phyloP scores from a whole-genome alignment of 345 rosid species.

The Murraya paniculata region DNA sequence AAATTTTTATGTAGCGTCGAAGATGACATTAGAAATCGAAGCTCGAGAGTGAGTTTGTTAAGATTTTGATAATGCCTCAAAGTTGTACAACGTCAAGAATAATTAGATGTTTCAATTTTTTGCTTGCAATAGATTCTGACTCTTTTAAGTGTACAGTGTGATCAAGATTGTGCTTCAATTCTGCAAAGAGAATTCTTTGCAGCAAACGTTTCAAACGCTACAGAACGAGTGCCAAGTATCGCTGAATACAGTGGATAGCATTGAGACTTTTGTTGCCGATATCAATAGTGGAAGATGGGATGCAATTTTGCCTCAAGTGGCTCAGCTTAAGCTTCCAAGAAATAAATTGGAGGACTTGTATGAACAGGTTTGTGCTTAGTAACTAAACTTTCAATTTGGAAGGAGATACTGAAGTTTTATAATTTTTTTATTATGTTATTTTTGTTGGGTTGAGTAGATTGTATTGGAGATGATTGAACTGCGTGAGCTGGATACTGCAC shows the following conservation, averaged over 20 bases:
- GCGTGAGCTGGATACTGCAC: constrained; percentile 90
- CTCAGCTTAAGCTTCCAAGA: constrained; percentile 94
- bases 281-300: constrained; percentile 94
- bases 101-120: not conserved
- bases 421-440: not conserved
- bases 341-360: constrained; percentile 87
- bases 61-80: not conserved
- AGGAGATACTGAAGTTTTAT: not conserved
- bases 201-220: constrained; percentile 88
- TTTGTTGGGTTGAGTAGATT: constrained; percentile 47
- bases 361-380: constrained; percentile 56
- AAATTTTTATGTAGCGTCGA: constrained; percentile 8
- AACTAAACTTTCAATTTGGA: not conserved
- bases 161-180: constrained; percentile 96
- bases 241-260: constrained; percentile 86
- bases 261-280: constrained; percentile 89
- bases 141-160: constrained; percentile 47
- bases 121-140: not conserved
- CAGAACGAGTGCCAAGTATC: constrained; percentile 98
- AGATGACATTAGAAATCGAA: constrained; percentile 89
- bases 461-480: constrained; percentile 98
- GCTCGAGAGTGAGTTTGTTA: constrained; percentile 77
- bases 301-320: constrained; percentile 84
- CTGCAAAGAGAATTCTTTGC: constrained; percentile 94
- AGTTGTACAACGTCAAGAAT: not conserved